phyloP scores from a whole-genome alignment of 805 yeast genomes.

The Ogataea degrootiae region DNA sequence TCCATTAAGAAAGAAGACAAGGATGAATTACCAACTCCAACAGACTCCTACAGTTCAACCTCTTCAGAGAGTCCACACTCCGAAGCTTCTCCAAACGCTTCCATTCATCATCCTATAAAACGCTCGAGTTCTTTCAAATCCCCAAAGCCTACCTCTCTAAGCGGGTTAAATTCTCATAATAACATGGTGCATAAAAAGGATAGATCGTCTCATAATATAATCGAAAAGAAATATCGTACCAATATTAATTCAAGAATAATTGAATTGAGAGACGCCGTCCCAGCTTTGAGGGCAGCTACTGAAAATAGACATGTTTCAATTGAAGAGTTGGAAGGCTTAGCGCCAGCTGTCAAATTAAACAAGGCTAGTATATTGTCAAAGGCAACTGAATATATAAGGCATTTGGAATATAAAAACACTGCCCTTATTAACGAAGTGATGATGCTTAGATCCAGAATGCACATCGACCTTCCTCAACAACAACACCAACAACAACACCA shows the following conservation, averaged over 20 bases:
- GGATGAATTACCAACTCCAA: constrained; percentile 11
- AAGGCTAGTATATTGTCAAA: constrained; percentile 75
- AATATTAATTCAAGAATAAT: constrained; percentile 69
- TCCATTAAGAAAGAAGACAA: not conserved
- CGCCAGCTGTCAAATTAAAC: constrained; percentile 71
- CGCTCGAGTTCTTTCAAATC: constrained; percentile 7
- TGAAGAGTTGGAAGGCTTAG: constrained; percentile 65
- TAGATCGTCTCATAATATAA: constrained; percentile 69
- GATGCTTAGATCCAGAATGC: constrained; percentile 33
- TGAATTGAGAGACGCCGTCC: constrained; percentile 72
- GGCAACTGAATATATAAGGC: constrained; percentile 75
- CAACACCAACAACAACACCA: constrained; percentile 2
- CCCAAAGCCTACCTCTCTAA: constrained; percentile 2
- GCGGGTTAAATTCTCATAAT: too few relatives aligned
- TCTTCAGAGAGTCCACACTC: too few relatives aligned
- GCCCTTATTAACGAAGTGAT: constrained; percentile 48
- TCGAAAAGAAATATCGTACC: constrained; percentile 76
- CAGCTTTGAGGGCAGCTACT: constrained; percentile 61
- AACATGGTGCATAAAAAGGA: constrained; percentile 33
- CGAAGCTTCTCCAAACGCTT: too few relatives aligned
- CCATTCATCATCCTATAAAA: too few relatives aligned
- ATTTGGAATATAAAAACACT: constrained; percentile 57
- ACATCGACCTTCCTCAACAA: constrained; percentile 3
- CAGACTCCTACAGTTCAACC: constrained; percentile 6
- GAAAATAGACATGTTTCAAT: constrained; percentile 28